phyloP scores from a whole-genome alignment of 1,139 yeast species.

The Saccharomycopsis crataegensis region DNA sequence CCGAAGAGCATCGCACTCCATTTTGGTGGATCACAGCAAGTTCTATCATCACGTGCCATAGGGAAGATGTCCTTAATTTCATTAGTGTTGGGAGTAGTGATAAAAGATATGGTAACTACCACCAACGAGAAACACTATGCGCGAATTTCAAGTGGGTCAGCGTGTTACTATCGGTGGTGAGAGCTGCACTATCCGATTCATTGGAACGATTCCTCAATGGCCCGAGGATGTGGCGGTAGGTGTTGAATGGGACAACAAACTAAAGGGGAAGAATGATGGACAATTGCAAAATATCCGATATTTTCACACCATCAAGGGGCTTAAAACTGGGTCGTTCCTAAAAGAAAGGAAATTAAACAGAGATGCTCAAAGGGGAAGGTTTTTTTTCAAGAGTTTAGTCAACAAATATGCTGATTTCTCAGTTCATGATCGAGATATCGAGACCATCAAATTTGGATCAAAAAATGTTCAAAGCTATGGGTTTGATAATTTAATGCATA shows the following conservation, averaged over 20 bases:
- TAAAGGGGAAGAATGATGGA: constrained; percentile 56
- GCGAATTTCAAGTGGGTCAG: constrained; percentile 20
- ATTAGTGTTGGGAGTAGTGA: too few species aligned
- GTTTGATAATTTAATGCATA: constrained; percentile 44
- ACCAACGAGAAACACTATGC: too few species aligned
- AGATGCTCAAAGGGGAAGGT: neutral
- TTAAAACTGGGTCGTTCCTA: constrained; percentile 12
- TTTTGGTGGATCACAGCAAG: too few species aligned
- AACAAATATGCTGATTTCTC: constrained; percentile 38
- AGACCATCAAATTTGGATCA: constrained; percentile 38
- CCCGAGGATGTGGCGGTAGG: constrained; percentile 53
- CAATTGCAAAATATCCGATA: constrained; percentile 36
- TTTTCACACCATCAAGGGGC: constrained; percentile 30
- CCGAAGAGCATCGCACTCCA: too few species aligned
- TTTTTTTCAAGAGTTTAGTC: constrained; percentile 37
- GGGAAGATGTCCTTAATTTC: too few species aligned
- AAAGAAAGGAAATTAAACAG: constrained; percentile 5
- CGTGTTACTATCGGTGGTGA: constrained; percentile 43
- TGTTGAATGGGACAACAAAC: constrained; percentile 73
- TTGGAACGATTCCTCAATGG: constrained; percentile 63
- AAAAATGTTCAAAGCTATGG: constrained; percentile 61
- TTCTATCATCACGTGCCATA: too few species aligned
- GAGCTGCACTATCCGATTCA: constrained; percentile 54
- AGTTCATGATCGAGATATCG: constrained; percentile 22
- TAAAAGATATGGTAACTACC: too few species aligned